These are phyloP conservation scores for Cryptosporidium xiaoi DNA, from an alignment of 169 alveolate genomes.

Conservation along the genomic window DNA sequence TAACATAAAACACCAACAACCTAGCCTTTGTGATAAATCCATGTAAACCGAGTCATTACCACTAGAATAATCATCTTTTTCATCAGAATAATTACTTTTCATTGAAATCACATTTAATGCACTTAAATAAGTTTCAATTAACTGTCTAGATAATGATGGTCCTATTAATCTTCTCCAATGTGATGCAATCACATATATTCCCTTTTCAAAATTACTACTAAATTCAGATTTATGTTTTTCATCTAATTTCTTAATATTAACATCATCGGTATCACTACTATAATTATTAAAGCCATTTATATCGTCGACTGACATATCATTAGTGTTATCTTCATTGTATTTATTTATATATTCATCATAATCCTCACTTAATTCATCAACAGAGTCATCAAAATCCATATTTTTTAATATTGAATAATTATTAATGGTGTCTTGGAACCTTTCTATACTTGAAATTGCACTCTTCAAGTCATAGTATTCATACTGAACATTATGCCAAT, in stretches of 20 bases:
- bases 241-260: not conserved
- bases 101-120: not conserved
- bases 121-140: constrained; percentile 65
- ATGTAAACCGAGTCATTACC: not conserved
- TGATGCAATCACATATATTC: constrained; percentile 57
- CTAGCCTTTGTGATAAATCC: constrained; percentile 60
- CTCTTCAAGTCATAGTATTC: constrained; percentile 26
- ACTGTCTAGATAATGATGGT: constrained; percentile 55
- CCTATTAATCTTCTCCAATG: constrained; percentile 73
- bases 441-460: constrained; percentile 32
- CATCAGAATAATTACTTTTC: not conserved
- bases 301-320: not conserved
- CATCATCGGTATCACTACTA: not conserved
- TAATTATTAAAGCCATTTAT: not conserved
- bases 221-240: not conserved
- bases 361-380: constrained; percentile 5
- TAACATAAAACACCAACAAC: constrained; percentile 61
- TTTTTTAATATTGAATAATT: constrained; percentile 28
- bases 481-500: constrained; percentile 46
- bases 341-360: not conserved
- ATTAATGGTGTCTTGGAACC: constrained; percentile 5
- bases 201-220: constrained; percentile 29
- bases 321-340: not conserved
- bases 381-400: not conserved
- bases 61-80: not conserved